Percentiles rank a stretch among this genome's conserved stretches.
Conservation (phyloP, 768 basidiomycete genomes). For the Antrodiella citrinella region DNA sequence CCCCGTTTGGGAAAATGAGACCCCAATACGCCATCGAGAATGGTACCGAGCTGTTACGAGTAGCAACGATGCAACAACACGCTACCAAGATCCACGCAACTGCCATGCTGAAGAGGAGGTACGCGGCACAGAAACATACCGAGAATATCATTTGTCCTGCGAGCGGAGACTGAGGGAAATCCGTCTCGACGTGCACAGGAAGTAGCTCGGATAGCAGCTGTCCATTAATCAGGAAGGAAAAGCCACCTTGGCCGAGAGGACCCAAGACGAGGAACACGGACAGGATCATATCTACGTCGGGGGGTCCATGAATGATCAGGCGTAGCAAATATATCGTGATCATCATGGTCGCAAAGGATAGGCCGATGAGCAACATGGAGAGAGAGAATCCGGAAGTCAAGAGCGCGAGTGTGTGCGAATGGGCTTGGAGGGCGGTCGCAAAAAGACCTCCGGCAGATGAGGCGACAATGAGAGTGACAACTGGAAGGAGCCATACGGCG, state of each 20-base stretch:
- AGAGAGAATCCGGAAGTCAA: slow-evolving; percentile 37
- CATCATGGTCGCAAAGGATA: slow-evolving; percentile 40
- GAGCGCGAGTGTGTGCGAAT: slow-evolving; percentile 30
- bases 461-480: slow-evolving; percentile 45
- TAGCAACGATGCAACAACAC: slow-evolving; percentile 29
- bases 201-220: slow-evolving; percentile 28
- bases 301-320: slow-evolving; percentile 32
- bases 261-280: slow-evolving; percentile 43
- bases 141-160: slow-evolving; percentile 36
- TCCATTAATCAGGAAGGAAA: slow-evolving; percentile 34
- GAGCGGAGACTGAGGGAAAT: slow-evolving; percentile 25
- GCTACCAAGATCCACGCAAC: slow-evolving; percentile 43
- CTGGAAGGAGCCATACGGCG: slow-evolving; percentile 42
- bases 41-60: slow-evolving; percentile 23
- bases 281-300: slow-evolving; percentile 30
- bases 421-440: slow-evolving; percentile 27
- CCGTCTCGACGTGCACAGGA: slow-evolving; percentile 22
- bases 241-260: slow-evolving; percentile 46
- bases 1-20: slow-evolving; percentile 47
- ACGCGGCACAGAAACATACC: slow-evolving; percentile 37
- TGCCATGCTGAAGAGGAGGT: slow-evolving; percentile 47
- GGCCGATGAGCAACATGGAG: slow-evolving; percentile 36
- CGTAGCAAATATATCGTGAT: slow-evolving; percentile 40
- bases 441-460: slow-evolving; percentile 43
- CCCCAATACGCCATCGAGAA: slow-evolving; percentile 49